Evolutionary conservation across 176 grass and related monocot species (phyloP).

Genomic region (Musa beccarii): DNA sequence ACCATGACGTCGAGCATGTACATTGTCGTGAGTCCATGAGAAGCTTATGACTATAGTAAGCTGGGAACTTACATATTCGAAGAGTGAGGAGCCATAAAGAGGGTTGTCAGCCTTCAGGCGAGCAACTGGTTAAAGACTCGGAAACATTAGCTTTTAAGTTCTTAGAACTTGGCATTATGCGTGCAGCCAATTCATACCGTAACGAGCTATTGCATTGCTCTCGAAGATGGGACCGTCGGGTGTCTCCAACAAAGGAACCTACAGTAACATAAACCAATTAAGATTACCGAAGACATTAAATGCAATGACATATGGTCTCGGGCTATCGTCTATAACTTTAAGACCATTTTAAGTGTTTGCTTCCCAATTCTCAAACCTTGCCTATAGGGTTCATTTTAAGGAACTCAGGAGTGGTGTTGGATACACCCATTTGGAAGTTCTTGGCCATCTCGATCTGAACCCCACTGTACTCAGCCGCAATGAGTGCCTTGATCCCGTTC

Average conservation of each 20-base stretch:
- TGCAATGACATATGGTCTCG: background rate
- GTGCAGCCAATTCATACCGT: conserved; percentile 26
- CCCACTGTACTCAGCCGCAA: conserved; percentile 55
- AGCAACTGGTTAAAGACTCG: conserved; percentile 27
- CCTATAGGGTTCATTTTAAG: conserved; percentile 77
- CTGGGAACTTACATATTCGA: conserved; percentile 61
- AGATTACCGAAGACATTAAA: too few relatives aligned
- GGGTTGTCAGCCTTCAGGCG: conserved; percentile 53
- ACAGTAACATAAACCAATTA: background rate
- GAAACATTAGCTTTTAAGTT: too few relatives aligned
- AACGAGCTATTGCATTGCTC: conserved; percentile 71
- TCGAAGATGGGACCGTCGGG: conserved; percentile 60
- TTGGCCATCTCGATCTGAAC: conserved; percentile 45
- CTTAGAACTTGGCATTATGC: too few relatives aligned
- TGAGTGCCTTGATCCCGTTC: conserved; percentile 60
- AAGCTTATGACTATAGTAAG: background rate
- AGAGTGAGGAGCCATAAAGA: conserved; percentile 66
- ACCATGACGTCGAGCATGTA: background rate
- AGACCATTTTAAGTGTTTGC: too few relatives aligned
- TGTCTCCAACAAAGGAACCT: conserved; percentile 78
- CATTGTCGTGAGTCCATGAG: background rate
- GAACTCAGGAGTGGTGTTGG: conserved; percentile 60
- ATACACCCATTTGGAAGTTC: conserved; percentile 68
- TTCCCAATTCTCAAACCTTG: conserved; percentile 31
- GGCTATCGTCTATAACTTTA: background rate